These are phyloP conservation scores for Epichloe coenophiala DNA, from an alignment of 2,329 filamentous ascomycete genomes.

Conservation along the genomic window DNA sequence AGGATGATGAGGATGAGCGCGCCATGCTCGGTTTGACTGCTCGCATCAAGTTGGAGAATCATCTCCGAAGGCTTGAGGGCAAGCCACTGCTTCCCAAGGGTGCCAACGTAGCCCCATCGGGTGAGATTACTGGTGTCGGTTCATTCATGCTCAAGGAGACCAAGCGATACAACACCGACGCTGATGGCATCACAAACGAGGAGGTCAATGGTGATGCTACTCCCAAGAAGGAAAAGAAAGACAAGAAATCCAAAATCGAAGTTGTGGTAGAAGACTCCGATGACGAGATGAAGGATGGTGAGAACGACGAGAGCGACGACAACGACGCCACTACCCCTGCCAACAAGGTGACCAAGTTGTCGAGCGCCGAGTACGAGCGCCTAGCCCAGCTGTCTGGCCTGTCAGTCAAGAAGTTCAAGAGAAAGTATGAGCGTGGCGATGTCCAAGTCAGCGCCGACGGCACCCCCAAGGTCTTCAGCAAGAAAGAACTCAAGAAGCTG, in stretches of 20 bases:
- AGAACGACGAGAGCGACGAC: slow-evolving; percentile 24
- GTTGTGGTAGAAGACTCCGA: slow-evolving; percentile 27
- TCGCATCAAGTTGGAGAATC: slow-evolving; percentile 61
- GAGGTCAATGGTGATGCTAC: slow-evolving; percentile 25
- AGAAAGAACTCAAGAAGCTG: slow-evolving; percentile 64
- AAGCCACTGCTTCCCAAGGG: slow-evolving; percentile 74
- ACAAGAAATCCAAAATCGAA: slow-evolving; percentile 29
- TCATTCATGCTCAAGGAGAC: slow-evolving; percentile 91
- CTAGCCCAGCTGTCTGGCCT: slow-evolving; percentile 54
- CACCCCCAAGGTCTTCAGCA: slow-evolving; percentile 56
- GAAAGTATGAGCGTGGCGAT: slow-evolving; percentile 64
- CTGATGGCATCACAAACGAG: slow-evolving; percentile 64
- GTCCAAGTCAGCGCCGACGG: slow-evolving; percentile 54
- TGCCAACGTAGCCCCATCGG: slow-evolving; percentile 61
- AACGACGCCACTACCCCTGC: slow-evolving; percentile 19
- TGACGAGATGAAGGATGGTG: slow-evolving; percentile 31
- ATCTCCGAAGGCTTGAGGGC: slow-evolving; percentile 69
- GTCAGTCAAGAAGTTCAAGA: slow-evolving; percentile 63
- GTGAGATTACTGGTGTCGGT: slow-evolving; percentile 46
- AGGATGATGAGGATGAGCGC: slow-evolving; percentile 81
- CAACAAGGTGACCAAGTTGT: slow-evolving; percentile 31
- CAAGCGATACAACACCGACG: slow-evolving; percentile 87
- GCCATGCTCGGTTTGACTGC: slow-evolving; percentile 62
- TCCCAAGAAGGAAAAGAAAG: slow-evolving; percentile 24
- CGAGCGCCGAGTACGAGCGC: slow-evolving; percentile 42